A percentile compares a stretch with the other conserved stretches of the same genome.
phyloP scores from a whole-genome alignment of 2,329 filamentous ascomycete genomes.

The Atkinsonella texensis region DNA sequence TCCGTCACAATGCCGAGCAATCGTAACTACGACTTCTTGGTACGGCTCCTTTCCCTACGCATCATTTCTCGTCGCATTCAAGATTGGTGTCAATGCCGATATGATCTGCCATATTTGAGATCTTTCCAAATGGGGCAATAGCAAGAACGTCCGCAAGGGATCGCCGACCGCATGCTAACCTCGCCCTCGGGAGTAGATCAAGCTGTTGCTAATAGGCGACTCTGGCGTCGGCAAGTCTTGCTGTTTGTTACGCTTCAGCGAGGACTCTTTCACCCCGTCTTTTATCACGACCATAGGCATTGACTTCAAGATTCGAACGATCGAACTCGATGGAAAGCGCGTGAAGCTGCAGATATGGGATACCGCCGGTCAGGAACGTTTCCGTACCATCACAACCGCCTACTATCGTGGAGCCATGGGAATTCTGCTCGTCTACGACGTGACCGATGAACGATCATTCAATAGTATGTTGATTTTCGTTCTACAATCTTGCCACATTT shows the following conservation, averaged over 20 bases:
- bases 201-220: constrained; percentile 91
- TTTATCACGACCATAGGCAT: constrained; percentile 99
- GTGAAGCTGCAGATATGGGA: constrained; percentile 99
- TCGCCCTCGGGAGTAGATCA: constrained; percentile 52
- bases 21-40: constrained; percentile 98
- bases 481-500: not conserved
- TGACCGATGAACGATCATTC: constrained; percentile 91
- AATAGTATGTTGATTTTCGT: constrained; percentile 54
- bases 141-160: not conserved
- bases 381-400: constrained; percentile 96
- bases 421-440: constrained; percentile 94
- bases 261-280: constrained; percentile 93
- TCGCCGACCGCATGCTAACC: constrained; percentile 2
- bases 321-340: constrained; percentile 96
- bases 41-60: constrained; percentile 34
- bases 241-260: constrained; percentile 91
- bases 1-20: constrained; percentile 72
- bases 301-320: constrained; percentile 99
- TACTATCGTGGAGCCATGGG: constrained; percentile 99
- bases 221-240: constrained; percentile 95
- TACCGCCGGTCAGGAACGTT: constrained; percentile 94
- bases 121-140: too few species aligned
- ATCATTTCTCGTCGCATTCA: constrained; percentile 6
- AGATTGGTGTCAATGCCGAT: not conserved
- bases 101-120: not conserved